These are phyloP conservation scores for Apiosordaria backusii DNA, from an alignment of 495 filamentous ascomycete species.

Conservation along the genomic window DNA sequence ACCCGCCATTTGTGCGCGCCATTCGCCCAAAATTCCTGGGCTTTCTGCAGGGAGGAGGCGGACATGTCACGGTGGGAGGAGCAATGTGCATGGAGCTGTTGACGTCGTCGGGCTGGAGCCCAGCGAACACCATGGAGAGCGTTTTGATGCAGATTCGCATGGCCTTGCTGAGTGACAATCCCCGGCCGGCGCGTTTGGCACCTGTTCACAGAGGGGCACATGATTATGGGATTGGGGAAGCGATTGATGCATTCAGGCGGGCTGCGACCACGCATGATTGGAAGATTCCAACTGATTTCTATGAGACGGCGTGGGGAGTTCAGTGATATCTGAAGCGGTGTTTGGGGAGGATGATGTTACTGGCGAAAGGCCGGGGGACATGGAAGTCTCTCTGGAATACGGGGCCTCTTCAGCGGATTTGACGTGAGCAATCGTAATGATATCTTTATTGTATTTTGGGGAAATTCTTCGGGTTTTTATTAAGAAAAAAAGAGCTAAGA, in stretches of 20 bases:
- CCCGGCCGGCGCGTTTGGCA: slow-evolving; percentile 66
- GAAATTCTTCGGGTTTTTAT: no score
- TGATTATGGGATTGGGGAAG: slow-evolving; percentile 68
- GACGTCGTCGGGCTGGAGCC: slow-evolving; percentile 78
- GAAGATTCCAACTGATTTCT: slow-evolving; percentile 48
- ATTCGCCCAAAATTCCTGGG: slow-evolving; percentile 75
- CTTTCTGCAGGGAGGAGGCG: slow-evolving; percentile 71
- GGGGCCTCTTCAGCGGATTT: background rate
- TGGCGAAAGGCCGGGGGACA: no score
- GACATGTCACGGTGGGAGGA: slow-evolving; percentile 84
- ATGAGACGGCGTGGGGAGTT: slow-evolving; percentile 17
- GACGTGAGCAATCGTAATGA: no score
- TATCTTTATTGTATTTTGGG: no score
- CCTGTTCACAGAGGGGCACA: background rate
- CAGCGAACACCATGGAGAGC: slow-evolving; percentile 68
- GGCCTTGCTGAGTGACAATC: slow-evolving; percentile 66
- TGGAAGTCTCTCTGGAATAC: no score
- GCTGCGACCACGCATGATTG: slow-evolving; percentile 67
- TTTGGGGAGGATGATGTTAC: background rate
- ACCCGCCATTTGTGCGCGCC: slow-evolving; percentile 81
- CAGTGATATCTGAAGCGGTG: background rate
- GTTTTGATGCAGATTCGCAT: slow-evolving; percentile 80
- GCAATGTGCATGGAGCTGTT: slow-evolving; percentile 91
- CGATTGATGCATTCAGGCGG: slow-evolving; percentile 66
- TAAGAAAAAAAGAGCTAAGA: no score